Conservation (phyloP, 2,329 filamentous ascomycete genomes). For the Aplosporella prunicola region DNA sequence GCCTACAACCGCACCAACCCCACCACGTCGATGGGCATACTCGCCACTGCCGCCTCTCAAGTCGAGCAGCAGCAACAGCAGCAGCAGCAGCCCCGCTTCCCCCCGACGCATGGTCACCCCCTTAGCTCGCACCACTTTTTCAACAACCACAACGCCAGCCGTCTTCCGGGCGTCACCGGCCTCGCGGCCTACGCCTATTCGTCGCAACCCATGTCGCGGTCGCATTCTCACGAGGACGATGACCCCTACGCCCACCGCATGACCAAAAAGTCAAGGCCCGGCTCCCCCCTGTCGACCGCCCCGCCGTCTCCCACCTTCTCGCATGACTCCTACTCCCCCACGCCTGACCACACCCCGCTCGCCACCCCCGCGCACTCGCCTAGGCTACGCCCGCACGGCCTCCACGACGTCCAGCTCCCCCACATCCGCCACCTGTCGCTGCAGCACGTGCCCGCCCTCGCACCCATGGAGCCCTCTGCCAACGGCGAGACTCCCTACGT, state of each 20-base stretch:
- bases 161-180: conserved; percentile 44
- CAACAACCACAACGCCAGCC: conserved; percentile 44
- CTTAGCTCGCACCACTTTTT: conserved; percentile 34
- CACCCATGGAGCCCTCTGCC: conserved; percentile 60
- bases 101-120: conserved; percentile 23
- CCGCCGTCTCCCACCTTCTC: conserved; percentile 95
- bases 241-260: conserved; percentile 68
- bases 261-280: conserved; percentile 82
- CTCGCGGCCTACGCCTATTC: conserved; percentile 50
- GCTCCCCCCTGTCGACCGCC: conserved; percentile 89
- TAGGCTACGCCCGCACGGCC: conserved; percentile 67
- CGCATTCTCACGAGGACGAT: conserved; percentile 75
- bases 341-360: conserved; percentile 95
- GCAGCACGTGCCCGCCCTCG: conserved; percentile 56
- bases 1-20: conserved; percentile 41
- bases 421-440: conserved; percentile 68
- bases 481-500: conserved; percentile 51
- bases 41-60: conserved; percentile 60
- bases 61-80: conserved; percentile 53
- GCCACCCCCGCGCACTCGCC: conserved; percentile 93
- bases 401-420: conserved; percentile 69
- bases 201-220: conserved; percentile 77
- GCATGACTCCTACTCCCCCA: conserved; percentile 89
- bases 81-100: conserved; percentile 22
- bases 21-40: conserved; percentile 47